These are phyloP conservation scores for Pleurotus djamor DNA, from an alignment of 768 basidiomycete genomes.

Conservation along the genomic window DNA sequence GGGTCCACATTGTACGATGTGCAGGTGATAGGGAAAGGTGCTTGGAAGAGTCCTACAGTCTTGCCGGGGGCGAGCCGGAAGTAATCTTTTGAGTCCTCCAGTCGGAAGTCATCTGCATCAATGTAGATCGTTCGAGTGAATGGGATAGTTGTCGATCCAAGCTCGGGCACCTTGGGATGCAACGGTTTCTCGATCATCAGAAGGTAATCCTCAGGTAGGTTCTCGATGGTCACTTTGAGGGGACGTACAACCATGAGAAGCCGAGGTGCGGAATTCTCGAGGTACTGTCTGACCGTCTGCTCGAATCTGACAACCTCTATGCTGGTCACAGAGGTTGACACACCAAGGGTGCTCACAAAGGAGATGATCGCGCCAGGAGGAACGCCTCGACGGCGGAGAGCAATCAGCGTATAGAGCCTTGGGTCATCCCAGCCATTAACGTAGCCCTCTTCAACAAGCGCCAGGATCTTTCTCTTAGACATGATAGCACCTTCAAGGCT, in stretches of 20 bases:
- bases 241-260: slow-evolving; percentile 91
- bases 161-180: slow-evolving; percentile 89
- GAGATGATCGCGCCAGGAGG: slow-evolving; percentile 95
- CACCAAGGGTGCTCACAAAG: slow-evolving; percentile 93
- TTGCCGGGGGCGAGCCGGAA: slow-evolving; percentile 98
- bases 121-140: slow-evolving; percentile 91
- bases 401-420: slow-evolving; percentile 94
- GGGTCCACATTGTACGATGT: slow-evolving; percentile 84
- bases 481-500: slow-evolving; percentile 93
- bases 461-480: slow-evolving; percentile 93
- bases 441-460: slow-evolving; percentile 80
- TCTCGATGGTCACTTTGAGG: slow-evolving; percentile 88
- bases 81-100: slow-evolving; percentile 91
- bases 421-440: slow-evolving; percentile 98
- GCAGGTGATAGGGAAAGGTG: slow-evolving; percentile 89
- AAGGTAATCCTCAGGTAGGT: slow-evolving; percentile 83
- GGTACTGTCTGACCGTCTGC: slow-evolving; percentile 81
- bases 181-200: slow-evolving; percentile 86
- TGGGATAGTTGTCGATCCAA: slow-evolving; percentile 79
- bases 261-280: slow-evolving; percentile 85
- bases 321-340: slow-evolving; percentile 80
- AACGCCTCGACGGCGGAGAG: slow-evolving; percentile 90
- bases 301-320: slow-evolving; percentile 92
- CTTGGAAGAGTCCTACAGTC: slow-evolving; percentile 95
- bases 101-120: slow-evolving; percentile 90